These are phyloP conservation scores for Solanum chiquidenum DNA, from an alignment of 257 asterid genomes.

Conservation along the genomic window DNA sequence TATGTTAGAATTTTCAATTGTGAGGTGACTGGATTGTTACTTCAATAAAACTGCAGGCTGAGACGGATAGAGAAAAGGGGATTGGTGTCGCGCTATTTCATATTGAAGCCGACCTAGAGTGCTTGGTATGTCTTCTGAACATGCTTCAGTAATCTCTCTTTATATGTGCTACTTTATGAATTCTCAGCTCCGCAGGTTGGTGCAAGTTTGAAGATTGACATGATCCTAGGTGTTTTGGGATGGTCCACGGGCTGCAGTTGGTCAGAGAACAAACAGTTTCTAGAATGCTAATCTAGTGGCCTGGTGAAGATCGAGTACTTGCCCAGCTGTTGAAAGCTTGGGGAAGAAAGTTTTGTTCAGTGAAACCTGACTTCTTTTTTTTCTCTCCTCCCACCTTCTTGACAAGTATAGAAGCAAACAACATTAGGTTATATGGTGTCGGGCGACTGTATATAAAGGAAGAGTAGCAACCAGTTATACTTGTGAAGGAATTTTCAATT, in stretches of 20 bases:
- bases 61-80: constrained; percentile 61
- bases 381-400: neutral
- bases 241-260: constrained; percentile 96
- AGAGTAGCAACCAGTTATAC: constrained; percentile 38
- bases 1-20: neutral
- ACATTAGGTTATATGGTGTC: constrained; percentile 14
- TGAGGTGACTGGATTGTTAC: neutral
- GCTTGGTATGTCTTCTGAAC: constrained; percentile 43
- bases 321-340: constrained; percentile 19
- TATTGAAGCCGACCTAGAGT: constrained; percentile 61
- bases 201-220: constrained; percentile 63
- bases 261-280: constrained; percentile 46
- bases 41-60: constrained; percentile 40
- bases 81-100: constrained; percentile 74
- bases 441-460: constrained; percentile 48
- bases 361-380: constrained; percentile 7
- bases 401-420: constrained; percentile 18
- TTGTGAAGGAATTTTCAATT: constrained; percentile 25
- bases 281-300: constrained; percentile 36
- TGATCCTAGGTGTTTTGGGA: constrained; percentile 73
- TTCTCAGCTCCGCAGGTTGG: constrained; percentile 26
- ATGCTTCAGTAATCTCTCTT: neutral
- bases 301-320: constrained; percentile 3
- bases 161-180: neutral
- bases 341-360: constrained; percentile 42